phyloP scores from a whole-genome alignment of 2,329 filamentous ascomycete species.

The Macrophomina phaseolina region DNA sequence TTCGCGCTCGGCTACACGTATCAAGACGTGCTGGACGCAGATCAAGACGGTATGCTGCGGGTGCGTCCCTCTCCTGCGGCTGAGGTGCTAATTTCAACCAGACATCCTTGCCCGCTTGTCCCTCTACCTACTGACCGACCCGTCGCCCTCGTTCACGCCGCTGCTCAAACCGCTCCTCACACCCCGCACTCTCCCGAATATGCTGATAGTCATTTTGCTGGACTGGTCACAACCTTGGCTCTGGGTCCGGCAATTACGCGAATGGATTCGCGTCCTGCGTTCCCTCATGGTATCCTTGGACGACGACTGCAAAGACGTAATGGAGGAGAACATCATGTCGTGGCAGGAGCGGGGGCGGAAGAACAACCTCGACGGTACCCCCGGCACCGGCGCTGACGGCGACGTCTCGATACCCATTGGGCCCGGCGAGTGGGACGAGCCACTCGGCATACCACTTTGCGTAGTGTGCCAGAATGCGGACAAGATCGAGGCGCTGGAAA shows the following conservation, averaged over 20 bases:
- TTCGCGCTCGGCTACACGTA: conserved; percentile 95
- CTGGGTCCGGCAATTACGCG: conserved; percentile 86
- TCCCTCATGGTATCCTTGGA: conserved; percentile 76
- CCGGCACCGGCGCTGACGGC: conserved; percentile 39
- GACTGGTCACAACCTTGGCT: conserved; percentile 95
- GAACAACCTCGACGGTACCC: conserved; percentile 24
- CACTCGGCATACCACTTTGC: conserved; percentile 82
- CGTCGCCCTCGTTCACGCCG: conserved; percentile 80
- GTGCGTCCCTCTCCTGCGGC: neutral
- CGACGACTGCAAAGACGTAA: conserved; percentile 76
- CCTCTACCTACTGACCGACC: conserved; percentile 84
- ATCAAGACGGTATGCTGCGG: conserved; percentile 75
- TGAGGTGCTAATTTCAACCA: conserved; percentile 44
- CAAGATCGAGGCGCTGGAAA: conserved; percentile 88
- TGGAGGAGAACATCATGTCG: conserved; percentile 83
- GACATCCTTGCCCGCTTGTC: conserved; percentile 90
- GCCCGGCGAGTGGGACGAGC: conserved; percentile 92
- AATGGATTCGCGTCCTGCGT: conserved; percentile 86
- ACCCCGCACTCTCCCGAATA: conserved; percentile 81
- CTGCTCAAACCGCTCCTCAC: conserved; percentile 85
- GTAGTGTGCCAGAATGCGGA: conserved; percentile 97
- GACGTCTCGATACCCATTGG: conserved; percentile 78
- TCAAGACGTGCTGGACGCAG: conserved; percentile 89
- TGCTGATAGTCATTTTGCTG: conserved; percentile 84
- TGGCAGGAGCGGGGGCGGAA: conserved; percentile 68